Evolutionary conservation across 148 eudicot genomes (phyloP).

Genomic region (Rhododendron williamsianum): DNA sequence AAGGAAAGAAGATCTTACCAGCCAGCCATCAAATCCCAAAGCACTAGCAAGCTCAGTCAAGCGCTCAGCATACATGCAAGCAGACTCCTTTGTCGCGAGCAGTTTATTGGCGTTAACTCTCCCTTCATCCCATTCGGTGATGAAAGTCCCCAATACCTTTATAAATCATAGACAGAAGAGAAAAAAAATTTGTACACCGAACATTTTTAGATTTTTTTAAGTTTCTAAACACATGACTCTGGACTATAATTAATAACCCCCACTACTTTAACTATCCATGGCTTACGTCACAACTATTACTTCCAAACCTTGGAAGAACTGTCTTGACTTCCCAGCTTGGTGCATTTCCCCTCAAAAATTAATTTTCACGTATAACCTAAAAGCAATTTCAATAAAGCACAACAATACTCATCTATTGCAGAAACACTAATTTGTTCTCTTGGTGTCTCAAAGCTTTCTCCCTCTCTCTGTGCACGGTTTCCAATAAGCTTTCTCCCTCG

Average conservation of each 20-base stretch:
- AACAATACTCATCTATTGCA: background rate
- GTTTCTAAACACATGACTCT: background rate
- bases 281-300: background rate
- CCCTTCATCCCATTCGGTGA: conserved; percentile 92
- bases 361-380: background rate
- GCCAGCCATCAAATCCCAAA: conserved; percentile 98
- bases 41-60: conserved; percentile 76
- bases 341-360: background rate
- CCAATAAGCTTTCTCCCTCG: background rate
- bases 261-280: background rate
- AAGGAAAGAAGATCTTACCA: conserved; percentile 44
- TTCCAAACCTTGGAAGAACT: background rate
- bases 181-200: conserved; percentile 4
- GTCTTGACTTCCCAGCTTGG: background rate
- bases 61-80: conserved; percentile 77
- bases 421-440: background rate
- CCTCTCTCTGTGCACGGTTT: no score
- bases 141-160: conserved; percentile 92
- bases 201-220: background rate
- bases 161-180: background rate
- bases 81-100: conserved; percentile 57
- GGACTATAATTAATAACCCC: background rate
- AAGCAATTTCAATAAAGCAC: background rate
- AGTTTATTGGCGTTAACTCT: conserved; percentile 38
- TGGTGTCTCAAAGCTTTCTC: background rate